Evolutionary conservation across 2,329 filamentous ascomycete species (phyloP).

Genomic region (Pyrenophora tritici-repentis): DNA sequence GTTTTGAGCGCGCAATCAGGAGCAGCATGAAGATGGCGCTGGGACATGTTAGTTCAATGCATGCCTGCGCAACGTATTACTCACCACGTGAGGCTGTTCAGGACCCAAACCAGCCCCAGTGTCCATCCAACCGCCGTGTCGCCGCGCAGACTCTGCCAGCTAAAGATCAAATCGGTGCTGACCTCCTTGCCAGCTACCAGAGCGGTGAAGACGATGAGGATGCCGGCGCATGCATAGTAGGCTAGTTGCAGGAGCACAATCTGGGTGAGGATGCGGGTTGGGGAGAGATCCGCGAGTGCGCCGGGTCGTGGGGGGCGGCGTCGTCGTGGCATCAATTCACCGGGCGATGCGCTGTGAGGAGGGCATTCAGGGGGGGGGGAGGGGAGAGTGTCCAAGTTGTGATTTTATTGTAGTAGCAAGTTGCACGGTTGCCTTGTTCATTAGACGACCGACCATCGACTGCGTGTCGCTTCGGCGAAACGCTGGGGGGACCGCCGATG

Average conservation of each 20-base stretch:
- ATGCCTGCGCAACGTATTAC: conserved; percentile 21
- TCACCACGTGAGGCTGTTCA: conserved; percentile 68
- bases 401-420: conserved; percentile 9
- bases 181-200: conserved; percentile 67
- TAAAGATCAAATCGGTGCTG: conserved; percentile 63
- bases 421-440: conserved; percentile 26
- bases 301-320: conserved; percentile 68
- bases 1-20: conserved; percentile 85
- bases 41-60: conserved; percentile 21
- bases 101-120: conserved; percentile 68
- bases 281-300: conserved; percentile 68
- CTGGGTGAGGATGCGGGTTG: conserved; percentile 68
- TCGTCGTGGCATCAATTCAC: conserved; percentile 57
- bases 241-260: conserved; percentile 67
- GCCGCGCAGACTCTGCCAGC: conserved; percentile 67
- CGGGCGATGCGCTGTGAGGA: conserved; percentile 21
- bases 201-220: conserved; percentile 70
- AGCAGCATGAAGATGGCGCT: conserved; percentile 84
- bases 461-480: conserved; percentile 21
- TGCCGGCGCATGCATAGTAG: conserved; percentile 66
- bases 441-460: conserved; percentile 5
- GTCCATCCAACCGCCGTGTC: conserved; percentile 75
- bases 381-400: conserved; percentile 12
- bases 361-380: conserved; percentile 13
- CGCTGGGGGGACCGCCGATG: conserved; percentile 21